A percentile compares a stretch with the other conserved stretches of the same genome.
These are phyloP conservation scores for Wickerhamiella alocasiicola DNA, from an alignment of 805 yeast species.

Conservation along the genomic window DNA sequence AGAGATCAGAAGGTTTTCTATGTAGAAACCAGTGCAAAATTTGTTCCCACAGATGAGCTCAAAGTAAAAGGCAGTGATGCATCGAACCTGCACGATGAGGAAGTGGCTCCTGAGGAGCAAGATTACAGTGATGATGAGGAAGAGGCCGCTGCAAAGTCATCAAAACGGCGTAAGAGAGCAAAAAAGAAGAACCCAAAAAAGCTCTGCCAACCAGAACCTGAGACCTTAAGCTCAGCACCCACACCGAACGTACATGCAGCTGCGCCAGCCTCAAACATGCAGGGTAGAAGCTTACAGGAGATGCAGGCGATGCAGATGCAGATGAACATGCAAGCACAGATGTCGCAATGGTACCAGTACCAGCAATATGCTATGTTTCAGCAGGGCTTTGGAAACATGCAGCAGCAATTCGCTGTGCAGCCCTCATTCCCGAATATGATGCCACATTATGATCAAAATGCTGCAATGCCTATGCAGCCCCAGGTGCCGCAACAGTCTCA, in stretches of 20 bases:
- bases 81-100: slow-evolving; percentile 89
- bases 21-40: slow-evolving; percentile 71
- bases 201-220: too few species aligned
- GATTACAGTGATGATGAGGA: slow-evolving; percentile 92
- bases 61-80: slow-evolving; percentile 87
- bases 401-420: neutral
- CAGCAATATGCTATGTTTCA: slow-evolving; percentile 5
- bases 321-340: slow-evolving; percentile 4
- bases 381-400: slow-evolving; percentile 1
- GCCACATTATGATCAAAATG: neutral
- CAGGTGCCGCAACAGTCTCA: neutral
- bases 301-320: slow-evolving; percentile 2
- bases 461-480: neutral
- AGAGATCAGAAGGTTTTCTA: slow-evolving; percentile 53
- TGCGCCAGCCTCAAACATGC: neutral
- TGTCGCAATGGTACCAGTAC: slow-evolving; percentile 7
- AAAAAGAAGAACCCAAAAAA: slow-evolving; percentile 21
- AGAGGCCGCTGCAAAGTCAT: slow-evolving; percentile 58
- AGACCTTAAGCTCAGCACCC: too few species aligned
- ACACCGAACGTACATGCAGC: neutral
- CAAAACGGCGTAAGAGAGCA: slow-evolving; percentile 48
- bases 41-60: slow-evolving; percentile 61
- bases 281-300: neutral
- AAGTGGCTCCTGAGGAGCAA: slow-evolving; percentile 81
- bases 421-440: too few species aligned